Base-by-base conservation (phyloP, 176 grass and related monocot species). In the Raddia distichophylla region DNA sequence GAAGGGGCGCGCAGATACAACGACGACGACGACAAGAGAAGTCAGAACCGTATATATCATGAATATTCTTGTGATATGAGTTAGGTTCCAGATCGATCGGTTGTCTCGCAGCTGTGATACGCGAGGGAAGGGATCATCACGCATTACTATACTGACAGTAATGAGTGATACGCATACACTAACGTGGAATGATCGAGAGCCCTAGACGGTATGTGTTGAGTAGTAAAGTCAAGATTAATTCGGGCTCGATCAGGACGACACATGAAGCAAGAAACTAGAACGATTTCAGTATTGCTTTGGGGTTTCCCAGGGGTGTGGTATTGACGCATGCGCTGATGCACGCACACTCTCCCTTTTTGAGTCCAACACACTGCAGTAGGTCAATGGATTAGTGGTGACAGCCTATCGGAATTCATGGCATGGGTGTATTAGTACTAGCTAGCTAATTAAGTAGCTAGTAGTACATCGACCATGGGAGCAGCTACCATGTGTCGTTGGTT, bases 281-380 rank as follows among this genome's bases (percentile, higher is more conserved):
- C 0, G 37, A 40, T 40, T 40, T 59, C 52, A 19, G 46, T 52
- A 63, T 0, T 12, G 3, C 12, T 4, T 1, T 52, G 43, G 58
- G 43, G 15, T 75, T 51, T 60, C 46, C 71, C 71, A 17, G 5
- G 76, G 60, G 47, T 27, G 48, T 27, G 10, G 7, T 47, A 77
- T 56, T 87, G 85, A 87, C 79, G 85, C 72, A 87, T 17, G 79
- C 85, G 37, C 64, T 87, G 85, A 86, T 3, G 70, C 71, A 81
- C 27, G n/a, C 22, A 75, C 69, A 43, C 73, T n/a, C 10, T 35
- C 22, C 22, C 60, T 49, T 86, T 77, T 67, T n/a, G 17, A 81
- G 69, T 61, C 17, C 33, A 73, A 50, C 75, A 76, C 73, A 65
- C 50, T 17, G 18, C 57, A 40, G 37, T 40, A 40, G 37, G 37